A percentile compares a stretch with the other conserved stretches of the same genome.
These are phyloP conservation scores for Macadamia tetraphylla DNA, from an alignment of 164 flowering plant genomes.

Conservation along the genomic window DNA sequence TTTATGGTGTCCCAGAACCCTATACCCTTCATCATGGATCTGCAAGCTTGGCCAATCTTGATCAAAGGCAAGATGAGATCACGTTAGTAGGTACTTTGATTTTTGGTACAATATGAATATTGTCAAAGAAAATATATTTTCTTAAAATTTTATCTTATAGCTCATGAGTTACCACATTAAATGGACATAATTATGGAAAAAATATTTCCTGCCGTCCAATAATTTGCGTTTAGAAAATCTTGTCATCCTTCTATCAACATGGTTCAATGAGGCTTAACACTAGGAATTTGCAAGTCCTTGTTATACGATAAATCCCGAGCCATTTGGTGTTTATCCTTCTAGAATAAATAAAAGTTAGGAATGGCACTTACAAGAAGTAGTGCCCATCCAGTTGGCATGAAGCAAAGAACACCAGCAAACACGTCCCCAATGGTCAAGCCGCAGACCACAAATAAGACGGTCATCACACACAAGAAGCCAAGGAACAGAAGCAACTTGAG, in stretches of 20 bases:
- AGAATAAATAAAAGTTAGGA: not conserved
- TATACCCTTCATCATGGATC: slow-evolving; percentile 42
- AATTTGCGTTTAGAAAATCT: no score
- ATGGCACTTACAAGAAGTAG: slow-evolving; percentile 66
- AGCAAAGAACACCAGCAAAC: slow-evolving; percentile 73
- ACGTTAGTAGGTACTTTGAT: not conserved
- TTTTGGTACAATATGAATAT: no score
- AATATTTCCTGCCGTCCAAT: no score
- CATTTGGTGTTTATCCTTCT: not conserved
- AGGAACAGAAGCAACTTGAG: slow-evolving; percentile 87
- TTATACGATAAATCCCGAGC: no score
- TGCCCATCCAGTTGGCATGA: slow-evolving; percentile 97
- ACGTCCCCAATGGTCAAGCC: slow-evolving; percentile 72
- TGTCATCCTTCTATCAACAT: no score
- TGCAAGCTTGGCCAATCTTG: slow-evolving; percentile 84
- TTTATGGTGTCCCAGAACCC: slow-evolving; percentile 79
- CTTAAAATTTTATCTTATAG: no score
- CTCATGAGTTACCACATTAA: no score
- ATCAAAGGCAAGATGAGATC: slow-evolving; percentile 2
- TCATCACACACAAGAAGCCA: slow-evolving; percentile 77
- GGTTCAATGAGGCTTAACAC: no score
- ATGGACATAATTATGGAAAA: no score
- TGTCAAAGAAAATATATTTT: no score
- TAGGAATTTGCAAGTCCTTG: no score
- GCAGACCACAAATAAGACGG: slow-evolving; percentile 76